Evolutionary conservation across 2,329 filamentous ascomycete genomes (phyloP).

Genomic region (Arthroderma sp.): DNA sequence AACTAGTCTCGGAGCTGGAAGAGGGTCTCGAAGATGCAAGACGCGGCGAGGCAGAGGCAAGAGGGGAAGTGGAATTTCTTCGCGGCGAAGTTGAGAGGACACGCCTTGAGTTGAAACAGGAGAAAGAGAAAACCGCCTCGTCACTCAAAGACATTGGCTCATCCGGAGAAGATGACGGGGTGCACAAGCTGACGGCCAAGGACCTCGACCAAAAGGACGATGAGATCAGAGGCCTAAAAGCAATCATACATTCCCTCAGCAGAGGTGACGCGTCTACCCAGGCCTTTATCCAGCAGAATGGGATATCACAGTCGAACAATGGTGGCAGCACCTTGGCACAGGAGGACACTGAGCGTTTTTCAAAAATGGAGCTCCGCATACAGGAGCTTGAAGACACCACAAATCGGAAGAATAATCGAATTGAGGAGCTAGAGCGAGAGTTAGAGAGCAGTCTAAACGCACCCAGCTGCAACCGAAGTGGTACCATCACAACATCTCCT

Average conservation of each 20-base stretch:
- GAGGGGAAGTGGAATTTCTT: conserved; percentile 90
- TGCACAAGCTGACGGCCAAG: conserved; percentile 39
- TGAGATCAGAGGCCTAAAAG: conserved; percentile 91
- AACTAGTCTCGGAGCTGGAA: conserved; percentile 90
- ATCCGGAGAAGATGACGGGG: conserved; percentile 8
- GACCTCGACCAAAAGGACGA: conserved; percentile 91
- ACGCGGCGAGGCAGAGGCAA: conserved; percentile 84
- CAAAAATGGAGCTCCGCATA: conserved; percentile 65
- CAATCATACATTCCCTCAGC: conserved; percentile 92
- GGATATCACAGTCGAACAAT: conserved; percentile 8
- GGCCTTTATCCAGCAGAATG: conserved; percentile 18
- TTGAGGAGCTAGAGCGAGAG: conserved; percentile 78
- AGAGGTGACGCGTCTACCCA: conserved; percentile 35
- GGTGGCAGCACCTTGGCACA: conserved; percentile 31
- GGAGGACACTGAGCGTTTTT: conserved; percentile 42
- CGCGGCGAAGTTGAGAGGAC: conserved; percentile 89
- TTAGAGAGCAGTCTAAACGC: conserved; percentile 36
- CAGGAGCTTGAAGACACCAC: conserved; percentile 61
- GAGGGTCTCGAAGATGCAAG: conserved; percentile 92
- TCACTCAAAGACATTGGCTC: conserved; percentile 41
- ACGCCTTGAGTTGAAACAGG: conserved; percentile 71
- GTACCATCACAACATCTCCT: conserved; percentile 22
- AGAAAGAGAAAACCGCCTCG: conserved; percentile 67
- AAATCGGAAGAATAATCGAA: conserved; percentile 57
- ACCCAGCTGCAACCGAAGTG: conserved; percentile 20